These are phyloP conservation scores for Aspergillus biplanus DNA, from an alignment of 495 filamentous ascomycete species.

Conservation along the genomic window DNA sequence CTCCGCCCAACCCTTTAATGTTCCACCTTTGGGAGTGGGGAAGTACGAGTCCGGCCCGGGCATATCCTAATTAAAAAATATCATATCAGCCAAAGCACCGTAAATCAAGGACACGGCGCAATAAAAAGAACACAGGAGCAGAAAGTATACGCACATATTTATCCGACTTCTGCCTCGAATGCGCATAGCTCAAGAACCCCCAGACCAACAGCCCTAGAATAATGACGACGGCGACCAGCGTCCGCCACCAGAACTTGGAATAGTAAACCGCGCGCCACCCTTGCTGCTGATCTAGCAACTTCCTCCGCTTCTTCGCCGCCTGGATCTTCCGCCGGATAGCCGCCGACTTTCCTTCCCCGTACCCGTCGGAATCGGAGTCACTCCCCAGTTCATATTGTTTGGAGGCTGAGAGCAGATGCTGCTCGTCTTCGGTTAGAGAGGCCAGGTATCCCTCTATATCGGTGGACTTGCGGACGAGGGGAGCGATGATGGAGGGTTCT, in stretches of 20 bases:
- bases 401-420: conserved; percentile 28
- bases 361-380: conserved; percentile 22
- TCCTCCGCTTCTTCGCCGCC: conserved; percentile 13
- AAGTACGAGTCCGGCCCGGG: conserved; percentile 75
- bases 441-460: conserved; percentile 32
- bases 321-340: conserved; percentile 6
- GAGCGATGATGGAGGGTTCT: conserved; percentile 13
- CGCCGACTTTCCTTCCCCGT: conserved; percentile 11
- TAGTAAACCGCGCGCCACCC: conserved; percentile 28
- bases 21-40: conserved; percentile 82
- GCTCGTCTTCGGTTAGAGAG: conserved; percentile 31
- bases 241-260: conserved; percentile 28
- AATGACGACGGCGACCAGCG: conserved; percentile 29
- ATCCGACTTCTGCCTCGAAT: conserved; percentile 5
- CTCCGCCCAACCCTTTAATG: conserved; percentile 68
- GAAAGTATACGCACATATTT: conserved; percentile 21
- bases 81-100: background rate
- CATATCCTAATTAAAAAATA: conserved; percentile 12
- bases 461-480: conserved; percentile 24
- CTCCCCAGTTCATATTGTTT: conserved; percentile 26
- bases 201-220: conserved; percentile 25
- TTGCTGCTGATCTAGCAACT: conserved; percentile 10
- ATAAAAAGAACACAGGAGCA: background rate
- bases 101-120: background rate
- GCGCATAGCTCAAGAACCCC: conserved; percentile 26